A percentile compares a stretch with the other conserved stretches of the same genome.
Evolutionary conservation across 2,329 filamentous ascomycete genomes (phyloP).

Genomic region (Alternaria novae-zelandiae): DNA sequence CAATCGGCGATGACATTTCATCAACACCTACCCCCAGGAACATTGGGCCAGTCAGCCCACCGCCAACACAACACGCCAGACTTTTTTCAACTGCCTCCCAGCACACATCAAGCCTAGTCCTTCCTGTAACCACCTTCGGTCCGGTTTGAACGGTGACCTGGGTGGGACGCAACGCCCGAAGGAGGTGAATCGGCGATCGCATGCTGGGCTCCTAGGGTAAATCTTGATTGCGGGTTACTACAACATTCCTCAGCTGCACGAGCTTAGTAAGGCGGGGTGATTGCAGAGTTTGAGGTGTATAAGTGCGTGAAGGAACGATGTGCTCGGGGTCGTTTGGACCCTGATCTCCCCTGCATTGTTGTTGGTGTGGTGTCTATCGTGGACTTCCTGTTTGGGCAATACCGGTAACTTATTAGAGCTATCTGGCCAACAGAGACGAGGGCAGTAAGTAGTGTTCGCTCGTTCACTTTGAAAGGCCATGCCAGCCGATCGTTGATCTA

Average conservation of each 20-base stretch:
- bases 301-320: not conserved
- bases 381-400: conserved; percentile 2
- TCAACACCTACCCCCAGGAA: not conserved
- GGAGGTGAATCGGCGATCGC: conserved; percentile 14
- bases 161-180: not conserved
- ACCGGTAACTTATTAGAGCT: not conserved
- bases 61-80: not conserved
- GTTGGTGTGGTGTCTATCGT: conserved; percentile 2
- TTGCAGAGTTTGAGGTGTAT: conserved; percentile 1
- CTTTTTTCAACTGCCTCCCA: not conserved
- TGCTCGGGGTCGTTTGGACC: not conserved
- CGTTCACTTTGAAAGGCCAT: too few species aligned
- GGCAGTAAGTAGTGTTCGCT: not conserved
- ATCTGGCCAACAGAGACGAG: not conserved
- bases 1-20: conserved; percentile 14
- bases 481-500: not conserved
- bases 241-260: not conserved
- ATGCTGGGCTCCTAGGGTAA: conserved; percentile 3
- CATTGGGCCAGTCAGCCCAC: not conserved
- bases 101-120: not conserved
- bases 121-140: not conserved
- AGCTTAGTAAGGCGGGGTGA: conserved; percentile 10
- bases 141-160: not conserved
- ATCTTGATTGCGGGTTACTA: conserved; percentile 1
- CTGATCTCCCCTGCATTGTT: not conserved